A percentile compares a stretch with the other conserved stretches of the same genome.
phyloP scores from a whole-genome alignment of 1,284 basidiomycete genomes.

The Cryptococcus wingfieldii region DNA sequence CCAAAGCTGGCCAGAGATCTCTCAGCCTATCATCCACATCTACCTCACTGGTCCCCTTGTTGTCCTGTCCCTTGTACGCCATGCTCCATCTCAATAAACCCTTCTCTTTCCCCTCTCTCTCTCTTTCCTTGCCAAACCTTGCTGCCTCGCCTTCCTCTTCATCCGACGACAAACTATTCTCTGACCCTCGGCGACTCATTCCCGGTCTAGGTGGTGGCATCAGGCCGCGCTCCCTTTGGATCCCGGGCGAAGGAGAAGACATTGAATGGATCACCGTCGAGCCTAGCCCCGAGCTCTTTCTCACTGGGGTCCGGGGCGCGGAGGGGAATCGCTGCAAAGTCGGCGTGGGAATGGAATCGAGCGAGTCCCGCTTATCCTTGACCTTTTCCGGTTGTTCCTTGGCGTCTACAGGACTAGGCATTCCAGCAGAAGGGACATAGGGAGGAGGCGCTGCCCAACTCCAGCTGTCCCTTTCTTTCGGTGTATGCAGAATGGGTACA shows the following conservation, averaged over 20 bases:
- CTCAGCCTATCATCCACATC: slow-evolving; percentile 12
- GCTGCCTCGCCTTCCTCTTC: background rate
- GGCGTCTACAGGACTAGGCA: background rate
- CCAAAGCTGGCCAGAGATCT: slow-evolving; percentile 20
- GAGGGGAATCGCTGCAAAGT: slow-evolving; percentile 1
- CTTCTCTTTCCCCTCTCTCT: background rate
- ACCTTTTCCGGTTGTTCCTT: background rate
- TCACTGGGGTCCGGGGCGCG: background rate
- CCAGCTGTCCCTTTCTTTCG: slow-evolving; percentile 1
- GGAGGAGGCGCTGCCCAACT: slow-evolving; percentile 27
- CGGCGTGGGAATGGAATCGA: slow-evolving; percentile 15
- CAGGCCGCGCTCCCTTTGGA: background rate
- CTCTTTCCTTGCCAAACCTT: background rate
- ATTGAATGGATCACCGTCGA: slow-evolving; percentile 6
- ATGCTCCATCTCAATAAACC: background rate
- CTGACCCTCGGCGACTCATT: slow-evolving; percentile 1
- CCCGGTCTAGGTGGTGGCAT: slow-evolving; percentile 16
- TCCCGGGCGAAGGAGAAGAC: slow-evolving; percentile 4
- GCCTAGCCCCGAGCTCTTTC: background rate
- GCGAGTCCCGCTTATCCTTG: slow-evolving; percentile 2
- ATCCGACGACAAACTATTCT: background rate
- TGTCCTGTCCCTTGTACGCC: background rate
- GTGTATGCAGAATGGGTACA: background rate
- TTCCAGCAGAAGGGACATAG: slow-evolving; percentile 10
- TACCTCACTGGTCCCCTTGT: background rate